Evolutionary conservation across 805 yeast genomes (phyloP).

Genomic region (Candida jianshihensis): DNA sequence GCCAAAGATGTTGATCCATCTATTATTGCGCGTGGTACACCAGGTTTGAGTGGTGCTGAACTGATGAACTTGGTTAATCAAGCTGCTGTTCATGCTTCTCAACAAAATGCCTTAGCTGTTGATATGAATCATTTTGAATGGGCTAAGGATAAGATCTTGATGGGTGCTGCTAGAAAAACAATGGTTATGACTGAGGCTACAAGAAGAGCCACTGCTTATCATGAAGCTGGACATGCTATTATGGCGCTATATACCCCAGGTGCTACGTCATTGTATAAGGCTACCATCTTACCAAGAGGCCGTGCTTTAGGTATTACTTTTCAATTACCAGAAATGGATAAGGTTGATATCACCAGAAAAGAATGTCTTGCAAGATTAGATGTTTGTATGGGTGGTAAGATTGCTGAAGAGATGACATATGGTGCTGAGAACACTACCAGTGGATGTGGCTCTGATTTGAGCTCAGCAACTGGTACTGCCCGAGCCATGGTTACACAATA

Average conservation of each 20-base stretch:
- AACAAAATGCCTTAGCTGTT: slow-evolving; percentile 82
- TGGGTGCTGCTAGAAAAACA: slow-evolving; percentile 97
- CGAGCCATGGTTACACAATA: slow-evolving; percentile 94
- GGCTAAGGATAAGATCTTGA: slow-evolving; percentile 96
- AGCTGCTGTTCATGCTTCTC: slow-evolving; percentile 97
- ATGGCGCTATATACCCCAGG: slow-evolving; percentile 94
- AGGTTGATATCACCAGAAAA: slow-evolving; percentile 82
- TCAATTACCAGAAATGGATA: slow-evolving; percentile 97
- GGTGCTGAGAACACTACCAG: slow-evolving; percentile 91
- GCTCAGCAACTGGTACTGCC: slow-evolving; percentile 86
- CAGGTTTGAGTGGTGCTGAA: slow-evolving; percentile 98
- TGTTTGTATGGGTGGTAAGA: slow-evolving; percentile 98
- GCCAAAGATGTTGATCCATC: slow-evolving; percentile 82
- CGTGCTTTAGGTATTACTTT: slow-evolving; percentile 94
- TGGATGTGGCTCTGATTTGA: slow-evolving; percentile 90
- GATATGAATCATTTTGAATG: slow-evolving; percentile 92
- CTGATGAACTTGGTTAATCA: slow-evolving; percentile 92
- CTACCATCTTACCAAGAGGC: slow-evolving; percentile 95
- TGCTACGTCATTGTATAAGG: slow-evolving; percentile 93
- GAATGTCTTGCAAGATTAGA: slow-evolving; percentile 90
- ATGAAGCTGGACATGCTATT: slow-evolving; percentile 99
- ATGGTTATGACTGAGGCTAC: slow-evolving; percentile 97
- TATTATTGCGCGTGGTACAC: slow-evolving; percentile 92
- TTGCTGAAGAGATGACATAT: slow-evolving; percentile 89
- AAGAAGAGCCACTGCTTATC: slow-evolving; percentile 90